Conservation (phyloP, 2,329 filamentous ascomycete genomes). For the Zymoseptoria crescenta region DNA sequence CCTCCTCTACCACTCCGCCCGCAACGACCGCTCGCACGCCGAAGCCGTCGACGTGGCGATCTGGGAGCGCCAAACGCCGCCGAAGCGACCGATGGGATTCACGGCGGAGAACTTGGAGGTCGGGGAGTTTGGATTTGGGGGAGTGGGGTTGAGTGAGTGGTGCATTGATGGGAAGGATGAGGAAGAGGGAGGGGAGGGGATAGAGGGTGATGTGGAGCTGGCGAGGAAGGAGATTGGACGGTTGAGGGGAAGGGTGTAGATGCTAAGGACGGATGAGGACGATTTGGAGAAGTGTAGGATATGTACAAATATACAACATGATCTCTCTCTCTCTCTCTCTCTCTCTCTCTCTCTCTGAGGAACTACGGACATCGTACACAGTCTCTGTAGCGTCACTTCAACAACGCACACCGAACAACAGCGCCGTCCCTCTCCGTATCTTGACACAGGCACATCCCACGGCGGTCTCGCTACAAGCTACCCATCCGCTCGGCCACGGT, state of each 20-base stretch:
- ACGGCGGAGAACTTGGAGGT: constrained; percentile 4
- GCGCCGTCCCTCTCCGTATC: too few species aligned
- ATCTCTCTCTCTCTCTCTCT: too few species aligned
- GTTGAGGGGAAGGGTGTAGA: constrained; percentile 3
- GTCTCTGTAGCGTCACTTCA: too few species aligned
- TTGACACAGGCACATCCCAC: too few species aligned
- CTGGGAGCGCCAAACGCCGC: constrained; percentile 16
- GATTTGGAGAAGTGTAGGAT: too few species aligned
- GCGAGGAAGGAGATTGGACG: constrained; percentile 1
- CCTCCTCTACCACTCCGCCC: constrained; percentile 31
- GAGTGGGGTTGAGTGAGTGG: constrained; percentile 5
- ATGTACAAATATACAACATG: too few species aligned
- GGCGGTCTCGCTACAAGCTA: too few species aligned
- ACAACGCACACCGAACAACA: too few species aligned
- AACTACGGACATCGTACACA: too few species aligned
- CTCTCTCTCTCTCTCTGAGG: too few species aligned
- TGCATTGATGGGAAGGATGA: background rate
- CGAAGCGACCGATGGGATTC: constrained; percentile 9
- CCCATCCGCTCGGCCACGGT: too few species aligned
- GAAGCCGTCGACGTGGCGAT: constrained; percentile 24
- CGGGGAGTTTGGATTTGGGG: background rate
- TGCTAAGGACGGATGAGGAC: too few species aligned
- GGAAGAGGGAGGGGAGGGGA: background rate
- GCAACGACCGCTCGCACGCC: constrained; percentile 21
- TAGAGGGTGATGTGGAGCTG: constrained; percentile 1